Base-by-base conservation (phyloP, 768 basidiomycete species). In the Pholiota microspora region DNA sequence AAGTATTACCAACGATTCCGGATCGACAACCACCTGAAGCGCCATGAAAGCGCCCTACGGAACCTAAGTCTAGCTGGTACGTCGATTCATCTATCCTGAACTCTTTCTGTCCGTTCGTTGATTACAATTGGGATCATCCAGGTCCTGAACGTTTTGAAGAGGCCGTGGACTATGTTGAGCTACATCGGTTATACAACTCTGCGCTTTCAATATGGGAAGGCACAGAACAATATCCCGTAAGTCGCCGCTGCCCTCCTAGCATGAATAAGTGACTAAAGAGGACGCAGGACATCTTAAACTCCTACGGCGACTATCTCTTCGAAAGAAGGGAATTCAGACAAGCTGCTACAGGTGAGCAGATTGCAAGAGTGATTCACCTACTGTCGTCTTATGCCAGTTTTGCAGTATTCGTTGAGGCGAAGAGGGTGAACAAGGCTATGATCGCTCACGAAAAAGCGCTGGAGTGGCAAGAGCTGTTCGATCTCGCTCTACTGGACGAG, bases 391-490 rank as follows among this genome's bases (percentile, higher is more conserved):
- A n/a, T 32, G 49, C 15, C 38, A n/a, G n/a, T 54, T 62, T 29
- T 49, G 1, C 59, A 92, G 95, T 86, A 0, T 97, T 94, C 71
- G 68, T 81, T 0, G 81, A 92, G 59, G 92, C 89, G 7, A 67
- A 71, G 3, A 76, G 82, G 50, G 70, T 74, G 1, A 65, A 76
- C 4, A 94, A 92, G 56, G 92, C 95, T 1, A 85, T 99, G 81
- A 77, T 88, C 7, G 86, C 95, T 0, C 85, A 94, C 62, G 95
- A 98, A 69, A 88, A 86, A 53, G 89, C 89, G 0, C 73, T 93
- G 28, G 83, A 89, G 51, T 99, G 96, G 96, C 86, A 89, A 63
- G 93, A 95, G 59, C 74, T 97, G 0, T 98, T 99, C 68, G 85
- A 90, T 23, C 73, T 97, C 24, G 89, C 89, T 2, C 62, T 80